Conservation (phyloP, 176 grass and related monocot genomes). For the Oryza punctata region DNA sequence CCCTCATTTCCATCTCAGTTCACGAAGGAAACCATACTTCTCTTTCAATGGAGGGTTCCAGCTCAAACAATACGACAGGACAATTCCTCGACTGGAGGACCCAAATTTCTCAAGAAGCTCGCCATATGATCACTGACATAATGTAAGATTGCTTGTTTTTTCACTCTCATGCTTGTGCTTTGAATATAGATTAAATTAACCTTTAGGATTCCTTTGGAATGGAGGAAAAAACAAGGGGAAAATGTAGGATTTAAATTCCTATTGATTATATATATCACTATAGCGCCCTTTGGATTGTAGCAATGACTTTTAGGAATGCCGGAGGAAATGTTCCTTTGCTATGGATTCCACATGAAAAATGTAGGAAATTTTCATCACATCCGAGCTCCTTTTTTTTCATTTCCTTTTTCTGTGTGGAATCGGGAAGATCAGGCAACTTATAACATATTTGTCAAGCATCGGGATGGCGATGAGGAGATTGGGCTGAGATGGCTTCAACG, state of each 20-base stretch:
- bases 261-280: not conserved
- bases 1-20: not conserved
- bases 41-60: not conserved
- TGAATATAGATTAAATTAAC: not conserved
- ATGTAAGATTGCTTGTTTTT: not conserved
- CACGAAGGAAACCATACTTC: not conserved
- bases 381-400: not conserved
- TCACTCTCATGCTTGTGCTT: not conserved
- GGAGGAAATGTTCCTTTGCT: not conserved
- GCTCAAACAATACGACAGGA: not conserved
- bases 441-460: not conserved
- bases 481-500: not conserved
- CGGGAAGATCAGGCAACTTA: not conserved
- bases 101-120: not conserved
- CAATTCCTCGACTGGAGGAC: not conserved
- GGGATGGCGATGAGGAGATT: not conserved
- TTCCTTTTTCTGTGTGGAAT: not conserved
- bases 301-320: not conserved
- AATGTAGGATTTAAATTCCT: not conserved
- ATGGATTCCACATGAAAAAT: not conserved
- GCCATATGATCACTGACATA: not conserved
- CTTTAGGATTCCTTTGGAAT: not conserved
- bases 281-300: not conserved
- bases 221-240: not conserved
- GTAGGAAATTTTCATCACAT: too few relatives aligned